Base-by-base conservation (phyloP, 2,329 filamentous ascomycete genomes). In the Xylaria sp. region DNA sequence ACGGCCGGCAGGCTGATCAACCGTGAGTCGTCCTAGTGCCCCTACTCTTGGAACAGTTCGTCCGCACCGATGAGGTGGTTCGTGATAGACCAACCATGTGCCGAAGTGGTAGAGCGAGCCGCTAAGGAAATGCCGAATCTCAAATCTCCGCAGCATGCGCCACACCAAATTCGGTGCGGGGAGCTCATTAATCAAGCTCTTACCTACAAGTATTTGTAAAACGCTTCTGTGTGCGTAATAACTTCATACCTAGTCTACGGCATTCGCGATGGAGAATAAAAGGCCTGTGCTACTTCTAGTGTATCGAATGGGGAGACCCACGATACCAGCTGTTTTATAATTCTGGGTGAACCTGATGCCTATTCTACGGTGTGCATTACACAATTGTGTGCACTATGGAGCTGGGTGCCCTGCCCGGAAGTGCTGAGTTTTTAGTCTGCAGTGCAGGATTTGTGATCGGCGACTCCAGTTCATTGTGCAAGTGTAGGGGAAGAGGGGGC, bases 121-220 rank as follows among this genome's bases (percentile, higher is more conserved):
- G 54, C 23, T 7, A 54, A 63, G 50, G 48, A 50, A 23, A 18
- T 46, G 44, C 58, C 44, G 46, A 63, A 28, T 52, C 54, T 20
- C 52, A 44, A 56, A 44, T 6, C 41, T 15, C 13, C 18, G n/a
- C 41, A 44, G 41, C 18, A 44, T 13, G 6, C 18, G 41, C 18
- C 41, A 20, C 41, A 46, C 18, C 18, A 46, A 46, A n/a, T 46
- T n/a, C 18, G 13, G 41, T 46, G 41, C 39, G 39, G 41, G 23
- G 23, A 25, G 13, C 13, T 6, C 5, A 18, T 18, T 18, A 18
- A 34, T 34, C 31, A 34, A 34, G 31, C 31, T 34, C 5, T 34
- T 34, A 34, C 31, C 31, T 25, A 25, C 23, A 25, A 25, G 23
- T 34, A 44, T 44, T 44, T 44, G 41, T 44, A 44, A 34, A 44